Conservation (phyloP, 1,284 basidiomycete genomes). For the Kalmanozyma brasiliensis region DNA sequence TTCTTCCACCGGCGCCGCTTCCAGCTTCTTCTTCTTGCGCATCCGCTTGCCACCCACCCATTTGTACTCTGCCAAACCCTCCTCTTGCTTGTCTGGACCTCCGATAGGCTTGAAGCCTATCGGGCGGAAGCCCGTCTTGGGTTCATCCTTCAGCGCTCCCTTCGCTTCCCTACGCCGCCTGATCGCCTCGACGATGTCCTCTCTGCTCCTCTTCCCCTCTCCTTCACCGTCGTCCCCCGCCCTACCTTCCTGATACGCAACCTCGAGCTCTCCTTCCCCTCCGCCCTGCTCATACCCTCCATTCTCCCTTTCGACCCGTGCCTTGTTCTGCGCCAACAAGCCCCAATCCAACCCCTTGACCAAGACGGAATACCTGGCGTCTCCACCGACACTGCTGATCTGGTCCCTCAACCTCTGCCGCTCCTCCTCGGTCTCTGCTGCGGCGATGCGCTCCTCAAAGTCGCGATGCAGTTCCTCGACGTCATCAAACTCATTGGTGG, state of each 20-base stretch:
- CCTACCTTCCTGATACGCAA: conserved; percentile 71
- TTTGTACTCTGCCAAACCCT: conserved; percentile 67
- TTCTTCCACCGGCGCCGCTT: conserved; percentile 12
- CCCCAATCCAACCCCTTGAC: conserved; percentile 91
- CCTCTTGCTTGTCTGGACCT: conserved; percentile 56
- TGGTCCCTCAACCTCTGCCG: conserved; percentile 75
- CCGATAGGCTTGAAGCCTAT: conserved; percentile 82
- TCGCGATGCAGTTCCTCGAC: conserved; percentile 82
- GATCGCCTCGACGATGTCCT: conserved; percentile 78
- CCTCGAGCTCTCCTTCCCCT: conserved; percentile 82
- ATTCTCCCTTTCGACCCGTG: conserved; percentile 69
- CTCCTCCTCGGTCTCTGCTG: conserved; percentile 74
- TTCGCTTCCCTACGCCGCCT: conserved; percentile 73
- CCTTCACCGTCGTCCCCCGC: conserved; percentile 59
- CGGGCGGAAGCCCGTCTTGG: conserved; percentile 67
- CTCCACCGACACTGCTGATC: conserved; percentile 85
- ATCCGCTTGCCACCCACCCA: conserved; percentile 67
- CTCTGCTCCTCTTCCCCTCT: conserved; percentile 68
- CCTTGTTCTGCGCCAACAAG: conserved; percentile 83
- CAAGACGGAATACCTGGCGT: conserved; percentile 82
- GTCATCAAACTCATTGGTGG: conserved; percentile 68
- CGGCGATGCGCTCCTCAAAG: conserved; percentile 74
- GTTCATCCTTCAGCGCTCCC: conserved; percentile 70
- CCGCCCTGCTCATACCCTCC: conserved; percentile 70
- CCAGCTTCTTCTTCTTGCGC: conserved; percentile 70